These are phyloP conservation scores for Geosmithia morbida DNA, from an alignment of 2,329 filamentous ascomycete species.

Conservation along the genomic window DNA sequence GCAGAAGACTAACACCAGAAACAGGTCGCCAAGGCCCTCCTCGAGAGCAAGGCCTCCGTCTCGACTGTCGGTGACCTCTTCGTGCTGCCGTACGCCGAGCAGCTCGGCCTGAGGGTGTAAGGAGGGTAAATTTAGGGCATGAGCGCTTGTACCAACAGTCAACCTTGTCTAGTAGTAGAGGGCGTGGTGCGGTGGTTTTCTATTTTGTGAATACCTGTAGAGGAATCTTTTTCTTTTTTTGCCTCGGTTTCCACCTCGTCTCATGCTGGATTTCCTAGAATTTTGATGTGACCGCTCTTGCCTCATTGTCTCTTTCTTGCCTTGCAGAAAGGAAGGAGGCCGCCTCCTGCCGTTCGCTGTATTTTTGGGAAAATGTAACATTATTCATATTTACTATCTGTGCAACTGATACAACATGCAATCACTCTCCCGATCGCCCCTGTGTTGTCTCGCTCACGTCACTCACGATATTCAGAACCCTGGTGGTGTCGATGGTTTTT, in stretches of 20 bases:
- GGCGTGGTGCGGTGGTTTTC: slow-evolving; percentile 6
- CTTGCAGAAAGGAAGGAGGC: too few species aligned
- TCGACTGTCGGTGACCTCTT: slow-evolving; percentile 85
- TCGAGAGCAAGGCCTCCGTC: slow-evolving; percentile 80
- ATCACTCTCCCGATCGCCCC: too few species aligned
- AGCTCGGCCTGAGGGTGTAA: slow-evolving; percentile 91
- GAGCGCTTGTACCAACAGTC: slow-evolving; percentile 29
- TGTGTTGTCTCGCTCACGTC: not conserved
- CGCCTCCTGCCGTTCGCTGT: too few species aligned
- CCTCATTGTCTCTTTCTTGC: not conserved
- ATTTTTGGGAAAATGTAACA: too few species aligned
- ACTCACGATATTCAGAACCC: not conserved
- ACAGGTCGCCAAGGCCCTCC: slow-evolving; percentile 74
- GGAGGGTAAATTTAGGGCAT: slow-evolving; percentile 16
- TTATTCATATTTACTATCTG: too few species aligned
- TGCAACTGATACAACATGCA: too few species aligned
- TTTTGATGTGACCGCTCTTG: not conserved
- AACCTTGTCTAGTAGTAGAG: slow-evolving; percentile 10
- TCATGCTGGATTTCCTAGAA: not conserved
- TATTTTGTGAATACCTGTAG: slow-evolving; percentile 30
- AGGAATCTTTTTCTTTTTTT: slow-evolving; percentile 20
- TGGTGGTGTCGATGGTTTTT: not conserved
- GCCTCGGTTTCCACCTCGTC: slow-evolving; percentile 5
- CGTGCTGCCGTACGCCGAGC: slow-evolving; percentile 81
- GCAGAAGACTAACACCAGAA: slow-evolving; percentile 9